These are phyloP conservation scores for Papiliotrema fonsecae DNA, from an alignment of 1,284 basidiomycete genomes.

Conservation along the genomic window DNA sequence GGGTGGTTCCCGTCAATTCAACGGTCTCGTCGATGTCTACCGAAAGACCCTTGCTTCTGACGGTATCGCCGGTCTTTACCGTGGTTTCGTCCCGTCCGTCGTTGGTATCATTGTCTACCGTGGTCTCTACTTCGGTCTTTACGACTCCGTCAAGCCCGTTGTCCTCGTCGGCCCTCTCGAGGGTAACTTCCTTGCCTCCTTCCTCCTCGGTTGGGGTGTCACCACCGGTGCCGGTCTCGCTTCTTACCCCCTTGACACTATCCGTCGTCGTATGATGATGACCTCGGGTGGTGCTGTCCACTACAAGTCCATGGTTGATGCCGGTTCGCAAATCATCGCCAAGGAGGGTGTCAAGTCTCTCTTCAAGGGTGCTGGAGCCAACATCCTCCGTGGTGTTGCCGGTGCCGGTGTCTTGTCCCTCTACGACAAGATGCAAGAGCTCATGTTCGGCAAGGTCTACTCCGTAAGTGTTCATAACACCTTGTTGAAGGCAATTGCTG, in stretches of 20 bases:
- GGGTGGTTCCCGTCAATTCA: constrained; percentile 90
- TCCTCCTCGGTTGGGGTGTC: constrained; percentile 57
- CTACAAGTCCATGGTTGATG: constrained; percentile 58
- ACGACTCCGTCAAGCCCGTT: constrained; percentile 57
- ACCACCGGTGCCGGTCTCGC: constrained; percentile 59
- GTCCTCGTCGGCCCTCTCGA: constrained; percentile 57
- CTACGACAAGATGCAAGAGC: constrained; percentile 60
- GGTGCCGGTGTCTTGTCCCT: constrained; percentile 66
- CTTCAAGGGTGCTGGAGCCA: constrained; percentile 56
- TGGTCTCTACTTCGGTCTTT: constrained; percentile 53
- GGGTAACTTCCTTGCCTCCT: constrained; percentile 62
- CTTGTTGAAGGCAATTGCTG: background rate
- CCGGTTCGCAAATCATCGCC: constrained; percentile 58
- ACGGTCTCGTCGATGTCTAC: constrained; percentile 90
- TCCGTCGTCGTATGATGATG: constrained; percentile 67
- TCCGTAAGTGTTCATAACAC: constrained; percentile 51
- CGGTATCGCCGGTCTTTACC: constrained; percentile 56
- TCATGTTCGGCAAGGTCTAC: constrained; percentile 93
- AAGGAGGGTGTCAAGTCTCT: constrained; percentile 59
- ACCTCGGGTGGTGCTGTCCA: constrained; percentile 58
- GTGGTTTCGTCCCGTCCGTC: constrained; percentile 61
- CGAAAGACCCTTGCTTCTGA: constrained; percentile 55
- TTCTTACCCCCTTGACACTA: constrained; percentile 64
- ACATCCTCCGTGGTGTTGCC: constrained; percentile 64
- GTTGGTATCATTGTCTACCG: constrained; percentile 62